Base-by-base conservation (phyloP, 768 basidiomycete genomes). In the Lyophyllum atratum region DNA sequence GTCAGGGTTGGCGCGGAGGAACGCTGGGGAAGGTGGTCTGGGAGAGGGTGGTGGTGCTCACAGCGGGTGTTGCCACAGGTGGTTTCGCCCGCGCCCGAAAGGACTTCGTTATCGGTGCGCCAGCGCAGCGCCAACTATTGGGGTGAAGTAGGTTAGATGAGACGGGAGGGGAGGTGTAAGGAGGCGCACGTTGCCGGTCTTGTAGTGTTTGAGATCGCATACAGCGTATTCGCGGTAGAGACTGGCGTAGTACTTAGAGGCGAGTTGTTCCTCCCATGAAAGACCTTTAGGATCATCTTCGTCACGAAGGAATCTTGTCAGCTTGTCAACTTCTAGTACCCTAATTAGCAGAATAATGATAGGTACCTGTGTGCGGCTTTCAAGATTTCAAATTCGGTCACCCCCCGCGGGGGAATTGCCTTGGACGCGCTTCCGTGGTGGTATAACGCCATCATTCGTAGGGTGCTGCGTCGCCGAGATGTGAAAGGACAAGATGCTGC, bases 131-230 rank as follows among this genome's bases (percentile, higher is more conserved):
- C 86, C 68, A 98, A 89, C 88, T 95, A 59, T 17, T 11, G 2
- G 4, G 46, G 19, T 56, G 11, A 39, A 34, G 33, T 7, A 9
- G 24, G 21, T 40, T 55, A 17, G 25, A 28, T 10, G 34, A 37
- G 12, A 37, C 4, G 45, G 34, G 21, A 42, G 39, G 10, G 21
- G 31, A 25, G 37, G 17, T 12, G 37, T 24, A 51, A 14, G 45
- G 28, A 22, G 19, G 69, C 87, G 60, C 59, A 95, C 93, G 58
- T 91, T 89, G 15, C 93, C 92, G 0, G 90, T 86, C 75, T 94
- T 97, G 79, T 92, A 97, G 68, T 98, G 96, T 75, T 98, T 98
- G 58, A 98, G 76, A 72, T 98, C 93, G 67, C 92, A 94, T 21
- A 95, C 77, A 0, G 92, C 93, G 64, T 88, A 98, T 71, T 98